Evolutionary conservation across 352 stramenopile genomes (phyloP).

Genomic region (Globisporangium apiculatum): DNA sequence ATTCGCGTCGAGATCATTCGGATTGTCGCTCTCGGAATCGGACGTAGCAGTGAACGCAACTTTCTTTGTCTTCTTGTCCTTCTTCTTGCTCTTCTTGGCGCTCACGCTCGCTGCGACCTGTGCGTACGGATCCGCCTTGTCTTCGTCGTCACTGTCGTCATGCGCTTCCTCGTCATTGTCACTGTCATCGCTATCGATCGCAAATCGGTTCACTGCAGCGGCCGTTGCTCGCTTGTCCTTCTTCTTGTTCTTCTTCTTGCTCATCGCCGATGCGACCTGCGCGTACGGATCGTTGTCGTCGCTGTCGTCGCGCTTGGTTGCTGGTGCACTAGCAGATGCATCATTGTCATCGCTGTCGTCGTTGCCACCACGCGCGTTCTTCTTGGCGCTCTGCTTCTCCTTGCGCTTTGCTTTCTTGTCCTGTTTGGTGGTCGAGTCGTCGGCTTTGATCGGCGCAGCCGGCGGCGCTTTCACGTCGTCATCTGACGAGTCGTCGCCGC

Average conservation of each 20-base stretch:
- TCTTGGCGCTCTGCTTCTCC: constrained; percentile 65
- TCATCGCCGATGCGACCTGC: constrained; percentile 39
- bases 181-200: constrained; percentile 30
- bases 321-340: no score
- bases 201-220: constrained; percentile 14
- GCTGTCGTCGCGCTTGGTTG: constrained; percentile 20
- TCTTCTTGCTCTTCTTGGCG: constrained; percentile 49
- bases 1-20: constrained; percentile 17
- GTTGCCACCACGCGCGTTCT: constrained; percentile 41
- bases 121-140: constrained; percentile 28
- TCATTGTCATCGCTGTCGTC: constrained; percentile 34
- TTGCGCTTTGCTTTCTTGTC: constrained; percentile 80
- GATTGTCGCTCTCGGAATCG: constrained; percentile 7
- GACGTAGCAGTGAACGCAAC: constrained; percentile 27
- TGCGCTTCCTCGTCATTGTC: constrained; percentile 19
- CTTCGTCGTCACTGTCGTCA: constrained; percentile 16
- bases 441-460: constrained; percentile 18
- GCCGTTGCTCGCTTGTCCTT: constrained; percentile 24
- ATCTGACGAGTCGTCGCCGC: constrained; percentile 56
- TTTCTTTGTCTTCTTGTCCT: constrained; percentile 37
- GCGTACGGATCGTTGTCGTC: constrained; percentile 47
- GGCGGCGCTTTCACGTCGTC: constrained; percentile 43
- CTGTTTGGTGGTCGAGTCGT: constrained; percentile 20
- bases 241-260: constrained; percentile 77
- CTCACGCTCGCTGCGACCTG: constrained; percentile 30